These are phyloP conservation scores for Mariannaea sp. DNA, from an alignment of 2,329 filamentous ascomycete genomes.

Conservation along the genomic window DNA sequence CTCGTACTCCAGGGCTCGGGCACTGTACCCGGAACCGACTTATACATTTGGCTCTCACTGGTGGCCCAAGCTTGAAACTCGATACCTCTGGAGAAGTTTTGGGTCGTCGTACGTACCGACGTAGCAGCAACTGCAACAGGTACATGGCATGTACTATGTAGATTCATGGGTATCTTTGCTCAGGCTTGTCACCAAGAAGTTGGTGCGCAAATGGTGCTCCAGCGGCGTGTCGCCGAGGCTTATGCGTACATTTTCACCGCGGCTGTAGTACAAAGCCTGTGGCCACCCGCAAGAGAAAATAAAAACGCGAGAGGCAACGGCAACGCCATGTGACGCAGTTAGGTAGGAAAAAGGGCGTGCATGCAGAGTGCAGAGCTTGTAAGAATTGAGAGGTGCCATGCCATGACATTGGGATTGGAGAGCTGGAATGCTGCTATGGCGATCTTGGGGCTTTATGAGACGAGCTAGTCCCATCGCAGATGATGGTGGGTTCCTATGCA, in stretches of 20 bases:
- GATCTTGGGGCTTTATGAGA: slow-evolving; percentile 1
- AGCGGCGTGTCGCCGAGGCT: no score
- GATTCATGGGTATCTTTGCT: no score
- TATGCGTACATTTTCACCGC: no score
- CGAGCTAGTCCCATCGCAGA: slow-evolving; percentile 1
- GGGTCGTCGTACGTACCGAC: no score
- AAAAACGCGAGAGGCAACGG: no score
- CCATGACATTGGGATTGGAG: slow-evolving; percentile 1
- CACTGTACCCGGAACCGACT: slow-evolving; percentile 4
- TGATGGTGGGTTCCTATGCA: slow-evolving; percentile 8
- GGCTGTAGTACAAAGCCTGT: neutral
- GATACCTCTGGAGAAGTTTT: no score
- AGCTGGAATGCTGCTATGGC: slow-evolving; percentile 13
- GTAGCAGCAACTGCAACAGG: no score
- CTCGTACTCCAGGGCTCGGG: neutral
- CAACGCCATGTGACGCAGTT: neutral
- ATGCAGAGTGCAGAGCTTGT: neutral
- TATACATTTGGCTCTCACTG: neutral
- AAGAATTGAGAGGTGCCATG: neutral
- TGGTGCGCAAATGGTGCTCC: no score
- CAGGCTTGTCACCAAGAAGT: no score
- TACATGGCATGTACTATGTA: no score
- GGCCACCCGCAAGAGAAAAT: slow-evolving; percentile 4
- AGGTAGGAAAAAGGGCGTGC: neutral
- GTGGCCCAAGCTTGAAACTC: neutral